Base-by-base conservation (phyloP, 352 stramenopile genomes). In the Lagenidium sp. region DNA sequence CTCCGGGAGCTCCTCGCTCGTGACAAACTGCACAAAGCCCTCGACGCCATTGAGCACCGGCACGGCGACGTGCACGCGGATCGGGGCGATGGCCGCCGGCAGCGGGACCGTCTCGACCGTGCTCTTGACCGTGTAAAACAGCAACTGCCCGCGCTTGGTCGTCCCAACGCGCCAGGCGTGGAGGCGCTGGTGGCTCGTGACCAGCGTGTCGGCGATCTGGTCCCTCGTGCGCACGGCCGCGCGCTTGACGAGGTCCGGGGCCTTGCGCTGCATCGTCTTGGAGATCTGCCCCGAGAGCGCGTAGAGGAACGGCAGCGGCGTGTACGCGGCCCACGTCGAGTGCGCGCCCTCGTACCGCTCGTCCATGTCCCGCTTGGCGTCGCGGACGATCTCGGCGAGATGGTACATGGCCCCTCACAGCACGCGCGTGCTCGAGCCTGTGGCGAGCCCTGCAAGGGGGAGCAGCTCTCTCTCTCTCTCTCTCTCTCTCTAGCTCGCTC, bases 381-480 rank as follows among this genome's bases (percentile, higher is more conserved):
- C 78, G 47, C 78, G 78, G 44, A 91, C 70, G 55, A 91, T 85
- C 62, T 91, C 78, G 16, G 78, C 68, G 20, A 91, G 56, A 55
- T 91, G 78, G 46, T 91, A 91, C 78, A 91, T 91, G 32, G 30
- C 34, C 15, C 38, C 12, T 15, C 5, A 8, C 10, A 15, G 10
- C 5, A 21, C 22, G 38, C 7, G 8, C n/a, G n/a, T n/a, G n/a
- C n/a, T n/a, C n/a, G n/a, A n/a, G n/a, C n/a, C n/a, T n/a, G n/a
- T n/a, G n/a, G n/a, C n/a, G n/a, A n/a, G n/a, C n/a, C n/a, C n/a
- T n/a, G n/a, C n/a, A n/a, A n/a, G n/a, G n/a, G n/a, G n/a, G n/a
- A n/a, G n/a, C n/a, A n/a, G n/a, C n/a, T n/a, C n/a, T n/a, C n/a
- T n/a, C n/a, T n/a, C n/a, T n/a, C n/a, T n/a, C n/a, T n/a, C n/a